Conservation (phyloP, 257 asterid genomes). For the Lycium barbarum region DNA sequence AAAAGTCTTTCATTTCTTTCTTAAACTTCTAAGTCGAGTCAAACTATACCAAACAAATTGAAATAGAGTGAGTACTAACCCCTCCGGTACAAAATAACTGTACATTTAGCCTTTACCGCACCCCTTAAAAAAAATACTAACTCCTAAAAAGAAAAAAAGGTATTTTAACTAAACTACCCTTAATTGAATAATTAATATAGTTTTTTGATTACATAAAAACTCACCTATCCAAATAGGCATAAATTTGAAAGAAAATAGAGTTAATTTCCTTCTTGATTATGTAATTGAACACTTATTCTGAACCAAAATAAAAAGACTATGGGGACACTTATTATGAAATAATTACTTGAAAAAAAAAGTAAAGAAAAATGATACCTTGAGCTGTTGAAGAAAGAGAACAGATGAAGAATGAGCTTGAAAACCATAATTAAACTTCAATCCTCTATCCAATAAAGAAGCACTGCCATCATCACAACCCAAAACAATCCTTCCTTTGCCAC, state of each 20-base stretch:
- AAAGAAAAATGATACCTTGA: conserved; percentile 58
- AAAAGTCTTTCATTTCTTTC: background rate
- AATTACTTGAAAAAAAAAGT: background rate
- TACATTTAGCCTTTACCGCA: too few species aligned
- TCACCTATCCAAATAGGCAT: too few species aligned
- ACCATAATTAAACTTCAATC: conserved; percentile 70
- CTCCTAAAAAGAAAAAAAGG: too few species aligned
- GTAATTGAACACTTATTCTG: too few species aligned
- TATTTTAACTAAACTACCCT: too few species aligned
- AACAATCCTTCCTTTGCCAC: conserved; percentile 84
- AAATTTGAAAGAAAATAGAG: too few species aligned
- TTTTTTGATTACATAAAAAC: too few species aligned
- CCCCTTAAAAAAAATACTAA: too few species aligned
- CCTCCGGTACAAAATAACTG: too few species aligned
- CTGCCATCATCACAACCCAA: conserved; percentile 76
- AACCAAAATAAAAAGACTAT: background rate
- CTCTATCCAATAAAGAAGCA: conserved; percentile 84
- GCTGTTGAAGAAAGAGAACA: conserved; percentile 89
- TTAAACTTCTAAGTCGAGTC: background rate
- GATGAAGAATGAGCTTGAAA: conserved; percentile 89
- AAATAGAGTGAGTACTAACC: background rate
- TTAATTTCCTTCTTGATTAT: too few species aligned
- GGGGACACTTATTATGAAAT: too few species aligned
- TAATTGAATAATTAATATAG: too few species aligned
- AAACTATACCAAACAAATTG: background rate